Conservation (phyloP, 345 rosid species). For the Gossypium longicalyx region DNA sequence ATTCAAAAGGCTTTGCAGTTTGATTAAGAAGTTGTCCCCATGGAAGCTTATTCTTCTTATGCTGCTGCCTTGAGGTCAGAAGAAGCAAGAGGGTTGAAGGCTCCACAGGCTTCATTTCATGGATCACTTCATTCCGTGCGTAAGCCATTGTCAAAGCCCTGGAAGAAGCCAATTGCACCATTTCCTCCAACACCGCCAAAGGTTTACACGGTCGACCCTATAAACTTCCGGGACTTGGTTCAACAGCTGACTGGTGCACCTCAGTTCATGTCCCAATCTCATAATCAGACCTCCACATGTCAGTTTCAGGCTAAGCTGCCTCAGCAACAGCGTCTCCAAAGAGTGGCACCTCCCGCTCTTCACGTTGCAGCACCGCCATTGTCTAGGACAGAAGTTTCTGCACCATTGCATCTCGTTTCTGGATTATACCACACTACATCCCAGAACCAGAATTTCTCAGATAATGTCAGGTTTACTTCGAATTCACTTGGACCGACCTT, state of each 20-base stretch:
- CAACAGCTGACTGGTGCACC: constrained; percentile 76
- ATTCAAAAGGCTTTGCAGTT: background rate
- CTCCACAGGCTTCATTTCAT: constrained; percentile 28
- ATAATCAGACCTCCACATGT: background rate
- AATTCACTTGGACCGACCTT: constrained; percentile 33
- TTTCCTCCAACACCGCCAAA: constrained; percentile 55
- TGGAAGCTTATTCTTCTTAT: constrained; percentile 33
- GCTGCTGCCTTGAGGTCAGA: constrained; percentile 14
- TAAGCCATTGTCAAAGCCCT: constrained; percentile 47
- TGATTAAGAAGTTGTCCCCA: background rate
- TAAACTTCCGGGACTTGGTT: constrained; percentile 75
- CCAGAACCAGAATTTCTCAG: constrained; percentile 13
- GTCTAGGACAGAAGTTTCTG: constrained; percentile 12
- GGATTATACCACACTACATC: background rate
- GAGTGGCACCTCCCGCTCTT: constrained; percentile 45
- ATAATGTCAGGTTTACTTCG: constrained; percentile 1
- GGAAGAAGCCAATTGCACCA: constrained; percentile 64
- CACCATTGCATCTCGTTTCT: constrained; percentile 1
- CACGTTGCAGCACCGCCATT: constrained; percentile 21
- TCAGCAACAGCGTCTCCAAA: constrained; percentile 27
- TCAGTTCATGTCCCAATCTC: constrained; percentile 24
- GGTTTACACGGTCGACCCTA: constrained; percentile 72
- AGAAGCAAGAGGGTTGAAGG: background rate
- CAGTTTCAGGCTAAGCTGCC: background rate
- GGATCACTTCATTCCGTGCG: constrained; percentile 53